Evolutionary conservation across 1,139 yeast genomes (phyloP).

Genomic region (Suhomyces bokatorum): DNA sequence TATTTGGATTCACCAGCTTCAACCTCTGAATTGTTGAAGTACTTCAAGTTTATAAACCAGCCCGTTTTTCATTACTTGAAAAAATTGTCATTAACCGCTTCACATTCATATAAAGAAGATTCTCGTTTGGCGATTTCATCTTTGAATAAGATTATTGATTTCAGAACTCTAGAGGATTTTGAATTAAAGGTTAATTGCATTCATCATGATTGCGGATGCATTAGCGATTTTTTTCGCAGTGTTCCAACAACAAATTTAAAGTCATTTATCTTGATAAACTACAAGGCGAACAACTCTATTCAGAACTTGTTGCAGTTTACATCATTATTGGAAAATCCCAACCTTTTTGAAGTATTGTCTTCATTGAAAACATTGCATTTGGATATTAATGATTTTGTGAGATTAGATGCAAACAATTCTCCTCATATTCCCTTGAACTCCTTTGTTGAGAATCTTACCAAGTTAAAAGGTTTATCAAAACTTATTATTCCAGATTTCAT

Average conservation of each 20-base stretch:
- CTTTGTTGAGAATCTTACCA: constrained; percentile 13
- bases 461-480: constrained; percentile 15
- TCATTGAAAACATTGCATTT: constrained; percentile 21
- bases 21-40: constrained; percentile 18
- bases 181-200: constrained; percentile 28
- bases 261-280: constrained; percentile 25
- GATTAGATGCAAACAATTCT: constrained; percentile 13
- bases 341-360: constrained; percentile 15
- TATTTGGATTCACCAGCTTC: constrained; percentile 25
- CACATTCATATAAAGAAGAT: constrained; percentile 22
- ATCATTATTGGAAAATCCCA: constrained; percentile 16
- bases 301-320: constrained; percentile 26
- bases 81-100: constrained; percentile 22
- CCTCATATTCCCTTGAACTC: constrained; percentile 13
- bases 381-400: constrained; percentile 26
- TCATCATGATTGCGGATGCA: constrained; percentile 25
- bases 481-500: constrained; percentile 30
- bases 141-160: constrained; percentile 19
- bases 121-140: constrained; percentile 15
- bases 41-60: constrained; percentile 9
- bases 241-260: constrained; percentile 18
- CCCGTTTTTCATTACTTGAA: constrained; percentile 15
- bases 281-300: constrained; percentile 22
- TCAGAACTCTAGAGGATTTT: constrained; percentile 19
- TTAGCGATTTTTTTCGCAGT: constrained; percentile 22